Evolutionary conservation across 768 basidiomycete genomes (phyloP).

Genomic region (Xerocomus spinulosus): DNA sequence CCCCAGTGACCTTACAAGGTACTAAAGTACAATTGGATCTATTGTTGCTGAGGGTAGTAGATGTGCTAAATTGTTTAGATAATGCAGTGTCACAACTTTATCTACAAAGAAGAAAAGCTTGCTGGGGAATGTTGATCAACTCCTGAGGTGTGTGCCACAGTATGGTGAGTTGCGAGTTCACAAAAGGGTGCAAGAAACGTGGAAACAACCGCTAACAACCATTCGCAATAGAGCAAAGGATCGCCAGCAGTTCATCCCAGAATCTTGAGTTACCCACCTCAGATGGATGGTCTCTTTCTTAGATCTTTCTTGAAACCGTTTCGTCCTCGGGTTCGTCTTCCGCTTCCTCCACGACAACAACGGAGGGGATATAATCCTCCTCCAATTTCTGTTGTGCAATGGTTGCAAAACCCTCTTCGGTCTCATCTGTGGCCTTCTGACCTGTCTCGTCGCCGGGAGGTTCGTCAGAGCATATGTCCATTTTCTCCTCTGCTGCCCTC

Average conservation of each 20-base stretch:
- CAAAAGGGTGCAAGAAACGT: conserved; percentile 15
- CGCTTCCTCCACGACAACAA: conserved; percentile 14
- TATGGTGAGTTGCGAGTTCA: conserved; percentile 6
- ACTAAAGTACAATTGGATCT: neutral
- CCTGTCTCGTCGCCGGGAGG: conserved; percentile 15
- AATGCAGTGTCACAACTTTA: neutral
- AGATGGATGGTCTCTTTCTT: conserved; percentile 2
- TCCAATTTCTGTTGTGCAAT: conserved; percentile 34
- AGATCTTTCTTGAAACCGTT: neutral
- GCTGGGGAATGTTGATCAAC: neutral
- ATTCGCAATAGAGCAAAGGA: conserved; percentile 29
- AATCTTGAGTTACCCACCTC: conserved; percentile 14
- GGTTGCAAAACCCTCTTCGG: conserved; percentile 46
- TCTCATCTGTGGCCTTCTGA: conserved; percentile 38
- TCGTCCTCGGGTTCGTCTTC: conserved; percentile 21
- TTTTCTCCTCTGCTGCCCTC: conserved; percentile 13
- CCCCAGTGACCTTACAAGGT: too few species aligned
- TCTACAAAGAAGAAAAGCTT: neutral
- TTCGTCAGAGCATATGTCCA: conserved; percentile 17
- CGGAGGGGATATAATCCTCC: conserved; percentile 17
- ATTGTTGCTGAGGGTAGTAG: neutral
- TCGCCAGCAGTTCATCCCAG: conserved; percentile 32
- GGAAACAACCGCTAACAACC: conserved; percentile 32
- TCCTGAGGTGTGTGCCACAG: neutral
- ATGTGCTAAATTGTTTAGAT: neutral